Evolutionary conservation across 2,329 filamentous ascomycete genomes (phyloP).

Genomic region (Penicillium sp.): DNA sequence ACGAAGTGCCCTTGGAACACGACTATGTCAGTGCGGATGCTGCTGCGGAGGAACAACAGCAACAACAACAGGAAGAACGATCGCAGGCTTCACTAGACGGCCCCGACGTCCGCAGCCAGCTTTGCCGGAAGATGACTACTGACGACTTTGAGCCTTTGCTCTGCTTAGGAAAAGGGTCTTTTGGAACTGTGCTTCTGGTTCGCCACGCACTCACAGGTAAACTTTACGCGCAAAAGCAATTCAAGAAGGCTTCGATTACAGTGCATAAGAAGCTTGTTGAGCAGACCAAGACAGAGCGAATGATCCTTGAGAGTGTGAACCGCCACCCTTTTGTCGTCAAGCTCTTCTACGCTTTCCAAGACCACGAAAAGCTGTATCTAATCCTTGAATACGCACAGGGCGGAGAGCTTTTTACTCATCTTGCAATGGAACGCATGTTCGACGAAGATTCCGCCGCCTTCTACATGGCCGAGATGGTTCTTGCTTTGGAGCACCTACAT

Average conservation of each 20-base stretch:
- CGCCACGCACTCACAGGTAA: slow-evolving; percentile 86
- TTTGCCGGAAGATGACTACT: slow-evolving; percentile 83
- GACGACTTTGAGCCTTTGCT: slow-evolving; percentile 88
- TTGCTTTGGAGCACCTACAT: slow-evolving; percentile 92
- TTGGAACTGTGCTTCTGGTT: slow-evolving; percentile 91
- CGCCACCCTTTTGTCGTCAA: slow-evolving; percentile 98
- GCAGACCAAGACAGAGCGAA: slow-evolving; percentile 95
- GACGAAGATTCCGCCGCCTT: slow-evolving; percentile 86
- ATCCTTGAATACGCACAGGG: slow-evolving; percentile 98
- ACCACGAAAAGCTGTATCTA: slow-evolving; percentile 94
- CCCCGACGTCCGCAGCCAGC: slow-evolving; percentile 56
- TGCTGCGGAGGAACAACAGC: slow-evolving; percentile 32
- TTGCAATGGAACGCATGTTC: slow-evolving; percentile 94
- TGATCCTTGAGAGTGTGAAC: slow-evolving; percentile 94
- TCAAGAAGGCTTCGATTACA: slow-evolving; percentile 93
- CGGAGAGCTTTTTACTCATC: slow-evolving; percentile 94
- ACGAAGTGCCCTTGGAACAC: slow-evolving; percentile 81
- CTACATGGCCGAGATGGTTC: slow-evolving; percentile 98
- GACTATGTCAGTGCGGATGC: slow-evolving; percentile 77
- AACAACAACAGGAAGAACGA: slow-evolving; percentile 15
- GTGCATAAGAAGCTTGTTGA: slow-evolving; percentile 96
- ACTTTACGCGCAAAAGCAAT: slow-evolving; percentile 96
- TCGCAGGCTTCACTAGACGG: slow-evolving; percentile 55
- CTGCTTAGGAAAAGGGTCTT: slow-evolving; percentile 94
- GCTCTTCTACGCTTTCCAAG: slow-evolving; percentile 97